Base-by-base conservation (phyloP, 1,284 basidiomycete species). In the Phylloporus sp. region DNA sequence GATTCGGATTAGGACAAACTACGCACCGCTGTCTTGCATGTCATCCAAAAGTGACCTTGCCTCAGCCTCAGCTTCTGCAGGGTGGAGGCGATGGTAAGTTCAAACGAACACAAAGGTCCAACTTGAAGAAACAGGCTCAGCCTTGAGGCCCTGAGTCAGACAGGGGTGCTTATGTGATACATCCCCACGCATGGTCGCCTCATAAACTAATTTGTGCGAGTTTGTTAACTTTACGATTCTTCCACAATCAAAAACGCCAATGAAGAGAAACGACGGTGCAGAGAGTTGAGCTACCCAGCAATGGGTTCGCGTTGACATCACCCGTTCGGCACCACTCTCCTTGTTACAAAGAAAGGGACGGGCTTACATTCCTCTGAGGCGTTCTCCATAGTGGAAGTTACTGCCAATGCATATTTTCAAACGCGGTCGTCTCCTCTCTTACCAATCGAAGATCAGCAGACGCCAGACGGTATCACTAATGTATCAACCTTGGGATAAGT, bases 331-430 rank as follows among this genome's bases (percentile, higher is more conserved):
- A 79, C 78, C 76, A 78, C 72, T 63, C 72, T 77, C 81, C 80
- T 82, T 82, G 82, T 83, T 83, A 82, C 77, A 65, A 51, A 57
- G 76, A 31, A 81, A 83, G 81, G 80, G 79, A 81, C 80, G 81
- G 81, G 81, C 79, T 72, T 66, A 24, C 62, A 64, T 70, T 62
- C 65, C 80, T 83, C 80, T 82, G 80, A 81, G 80, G 79, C 76
- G 77, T 77, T 72, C 61, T 63, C 69, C 49, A 53, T 31, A 15
- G 50, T 34, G 20, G 50, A 24, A n/a, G 10, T 50, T 31, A 31
- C 49, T 32, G 22, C 20, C 1, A 31, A 32, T 49, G 15, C 47
- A 50, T 18, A 22, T 5, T 18, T 53, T 11, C 24, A 39, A 5
- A 20, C 32, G 13, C 26, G 24, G 4, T 20, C 10, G n/a, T 54